phyloP scores from a whole-genome alignment of 768 basidiomycete genomes.

The Psilocybe subaeruginosa region DNA sequence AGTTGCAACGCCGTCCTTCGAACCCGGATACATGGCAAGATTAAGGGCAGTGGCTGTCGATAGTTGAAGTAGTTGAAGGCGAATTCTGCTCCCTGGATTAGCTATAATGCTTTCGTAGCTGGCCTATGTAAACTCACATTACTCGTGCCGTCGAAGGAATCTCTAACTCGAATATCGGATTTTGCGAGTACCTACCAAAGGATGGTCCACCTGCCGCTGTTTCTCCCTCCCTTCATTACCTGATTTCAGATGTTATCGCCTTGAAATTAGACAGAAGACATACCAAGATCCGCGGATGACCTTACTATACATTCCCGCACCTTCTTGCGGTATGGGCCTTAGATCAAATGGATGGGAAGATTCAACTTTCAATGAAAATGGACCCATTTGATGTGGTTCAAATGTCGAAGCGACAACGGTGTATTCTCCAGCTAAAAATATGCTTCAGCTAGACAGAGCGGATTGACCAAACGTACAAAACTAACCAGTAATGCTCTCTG shows the following conservation, averaged over 20 bases:
- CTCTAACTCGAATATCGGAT: slow-evolving; percentile 70
- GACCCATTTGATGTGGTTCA: slow-evolving; percentile 68
- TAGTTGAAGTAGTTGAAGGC: slow-evolving; percentile 61
- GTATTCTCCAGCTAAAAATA: slow-evolving; percentile 72
- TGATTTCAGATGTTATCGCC: background rate
- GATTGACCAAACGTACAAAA: background rate
- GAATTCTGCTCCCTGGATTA: slow-evolving; percentile 49
- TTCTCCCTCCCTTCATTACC: slow-evolving; percentile 47
- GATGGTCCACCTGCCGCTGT: slow-evolving; percentile 74
- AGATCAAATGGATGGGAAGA: slow-evolving; percentile 66
- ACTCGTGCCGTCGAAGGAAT: slow-evolving; percentile 56
- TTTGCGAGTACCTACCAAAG: slow-evolving; percentile 62
- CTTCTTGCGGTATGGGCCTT: slow-evolving; percentile 75
- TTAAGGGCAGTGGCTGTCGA: slow-evolving; percentile 55
- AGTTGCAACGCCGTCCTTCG: slow-evolving; percentile 18
- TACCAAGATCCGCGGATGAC: slow-evolving; percentile 76
- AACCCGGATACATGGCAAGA: slow-evolving; percentile 55
- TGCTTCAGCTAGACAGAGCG: slow-evolving; percentile 1
- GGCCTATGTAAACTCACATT: slow-evolving; percentile 43
- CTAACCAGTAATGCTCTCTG: slow-evolving; percentile 57
- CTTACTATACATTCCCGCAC: slow-evolving; percentile 88
- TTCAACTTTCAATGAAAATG: slow-evolving; percentile 67
- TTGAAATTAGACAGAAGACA: slow-evolving; percentile 18
- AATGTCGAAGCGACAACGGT: slow-evolving; percentile 87
- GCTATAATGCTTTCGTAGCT: background rate